These are phyloP conservation scores for Phoma herbarum DNA, from an alignment of 2,329 filamentous ascomycete genomes.

Conservation along the genomic window DNA sequence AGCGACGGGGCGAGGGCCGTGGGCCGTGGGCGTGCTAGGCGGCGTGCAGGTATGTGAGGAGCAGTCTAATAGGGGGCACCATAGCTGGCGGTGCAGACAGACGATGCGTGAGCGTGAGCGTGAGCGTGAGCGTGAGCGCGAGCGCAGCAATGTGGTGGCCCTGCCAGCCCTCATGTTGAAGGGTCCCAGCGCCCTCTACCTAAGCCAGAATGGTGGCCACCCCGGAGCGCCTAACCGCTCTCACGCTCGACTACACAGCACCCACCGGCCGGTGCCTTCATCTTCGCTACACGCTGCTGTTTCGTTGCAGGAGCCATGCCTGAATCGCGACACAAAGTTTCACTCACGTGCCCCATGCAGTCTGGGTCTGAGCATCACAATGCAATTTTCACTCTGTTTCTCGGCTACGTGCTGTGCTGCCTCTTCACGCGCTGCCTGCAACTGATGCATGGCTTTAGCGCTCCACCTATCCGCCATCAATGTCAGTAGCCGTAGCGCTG, in stretches of 20 bases:
- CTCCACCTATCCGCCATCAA: background rate
- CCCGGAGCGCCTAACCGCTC: slow-evolving; percentile 11
- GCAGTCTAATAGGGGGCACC: slow-evolving; percentile 6
- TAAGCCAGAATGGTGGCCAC: slow-evolving; percentile 9
- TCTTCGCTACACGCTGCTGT: background rate
- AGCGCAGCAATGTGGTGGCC: slow-evolving; percentile 6
- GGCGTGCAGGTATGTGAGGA: slow-evolving; percentile 12
- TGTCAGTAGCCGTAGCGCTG: slow-evolving; percentile 14
- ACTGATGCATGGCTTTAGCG: background rate
- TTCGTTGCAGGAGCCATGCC: background rate
- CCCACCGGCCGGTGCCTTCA: background rate
- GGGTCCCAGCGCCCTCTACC: slow-evolving; percentile 9
- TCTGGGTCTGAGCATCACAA: background rate
- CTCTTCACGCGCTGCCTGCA: background rate
- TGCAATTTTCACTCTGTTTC: background rate
- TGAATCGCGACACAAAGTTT: background rate
- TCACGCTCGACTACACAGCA: background rate
- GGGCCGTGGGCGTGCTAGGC: slow-evolving; percentile 4
- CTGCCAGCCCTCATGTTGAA: slow-evolving; percentile 13
- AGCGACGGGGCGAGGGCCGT: background rate
- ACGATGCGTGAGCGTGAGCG: slow-evolving; percentile 1
- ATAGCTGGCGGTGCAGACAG: slow-evolving; percentile 18
- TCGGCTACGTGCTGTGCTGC: background rate
- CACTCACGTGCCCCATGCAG: background rate
- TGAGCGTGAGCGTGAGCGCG: background rate